Base-by-base conservation (phyloP, 805 yeast genomes). In the Wickerhamiella alocasiicola region DNA sequence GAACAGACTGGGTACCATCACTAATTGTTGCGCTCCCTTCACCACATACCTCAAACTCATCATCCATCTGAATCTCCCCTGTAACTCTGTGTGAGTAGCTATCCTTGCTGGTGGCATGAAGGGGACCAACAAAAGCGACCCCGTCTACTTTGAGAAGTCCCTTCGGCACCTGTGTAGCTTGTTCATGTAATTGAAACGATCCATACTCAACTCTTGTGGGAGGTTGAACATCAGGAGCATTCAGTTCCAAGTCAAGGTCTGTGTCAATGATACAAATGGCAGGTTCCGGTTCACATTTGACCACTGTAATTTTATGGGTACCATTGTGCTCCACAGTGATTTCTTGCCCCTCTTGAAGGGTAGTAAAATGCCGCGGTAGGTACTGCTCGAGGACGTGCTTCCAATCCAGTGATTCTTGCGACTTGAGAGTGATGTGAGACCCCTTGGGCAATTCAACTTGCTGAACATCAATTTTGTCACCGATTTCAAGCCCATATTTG, bases 241-340 rank as follows among this genome's bases (percentile, higher is more conserved):
- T 47, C 5, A 55, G 45, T 3, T 60, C 59, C 20, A 75, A 56
- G 5, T 60, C 64, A 20, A 72, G 57, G 49, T 75, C 80, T 0
- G 80, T 71, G 45, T 75, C 78, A 1, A 76, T 64, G 19, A 75
- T 67, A 33, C 74, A 64, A 1, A 70, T 73, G 0, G 70, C 65
- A 5, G 48, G 55, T 23, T 48, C 59, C 41, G 64, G 66, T 39
- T 65, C 60, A 16, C 69, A 51, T 5, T 59, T 58, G 17, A 64
- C 69, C 9, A 74, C 67, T 26, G 55, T 45, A 5, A 44, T 21
- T 6, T 46, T 44, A n/a, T 32, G 36, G n/a, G 46, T 40, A 3
- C 55, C 57, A 4, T 55, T 52, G 27, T 61, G 52, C 2, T 46
- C 26, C 2, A 71, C 56, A 6, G 53, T 45, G 13, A 74, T 49